Base-by-base conservation (phyloP, 257 asterid species). In the Craterostigma plantagineum region DNA sequence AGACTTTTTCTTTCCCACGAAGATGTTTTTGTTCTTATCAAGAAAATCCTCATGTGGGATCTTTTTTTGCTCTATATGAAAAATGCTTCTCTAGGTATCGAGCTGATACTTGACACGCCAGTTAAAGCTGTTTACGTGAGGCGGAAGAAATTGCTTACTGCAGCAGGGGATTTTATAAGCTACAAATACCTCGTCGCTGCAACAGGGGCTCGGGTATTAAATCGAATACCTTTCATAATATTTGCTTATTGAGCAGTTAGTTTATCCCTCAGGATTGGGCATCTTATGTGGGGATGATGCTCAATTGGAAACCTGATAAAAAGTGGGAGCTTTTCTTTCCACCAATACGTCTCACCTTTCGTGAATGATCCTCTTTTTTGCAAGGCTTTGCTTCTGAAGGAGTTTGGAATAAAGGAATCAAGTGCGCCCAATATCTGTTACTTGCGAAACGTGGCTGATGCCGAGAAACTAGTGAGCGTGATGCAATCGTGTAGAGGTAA, bases 321-420 rank as follows among this genome's bases (percentile, higher is more conserved):
- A 2, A 23, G 11, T 36, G 14, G 8, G 14, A 36, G 40, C 14
- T 9, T 36, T 8, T 9, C 40, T 10, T 3, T 18, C 34, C 48
- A 9, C 3, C 13, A 5, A 43, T 12, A 1, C 11, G 7, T 15
- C 48, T 14, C 23, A 11, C 9, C 46, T 51, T 18, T 56, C 38
- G 45, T 48, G 55, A 11, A 45, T 42, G 51, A n/a, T n/a, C n/a
- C 33, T 53, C 43, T 34, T 33, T 30, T 23, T 49, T 56, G 35
- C n/a, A 55, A 79, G 92, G 77, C 86, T 9, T 64, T 81, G 75
- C 77, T 63, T 73, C 70, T 81, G 38, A 83, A 75, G 62, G 94
- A 81, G 65, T 81, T 81, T 62, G 94, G 94, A 38, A 80, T 78
- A 59, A 53, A 38, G 48, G 83, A 72, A 63, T 72, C 78, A 18